Percentiles rank a stretch among this genome's conserved stretches.
Conservation (phyloP, 768 basidiomycete genomes). For the Pulveroboletus sp. region DNA sequence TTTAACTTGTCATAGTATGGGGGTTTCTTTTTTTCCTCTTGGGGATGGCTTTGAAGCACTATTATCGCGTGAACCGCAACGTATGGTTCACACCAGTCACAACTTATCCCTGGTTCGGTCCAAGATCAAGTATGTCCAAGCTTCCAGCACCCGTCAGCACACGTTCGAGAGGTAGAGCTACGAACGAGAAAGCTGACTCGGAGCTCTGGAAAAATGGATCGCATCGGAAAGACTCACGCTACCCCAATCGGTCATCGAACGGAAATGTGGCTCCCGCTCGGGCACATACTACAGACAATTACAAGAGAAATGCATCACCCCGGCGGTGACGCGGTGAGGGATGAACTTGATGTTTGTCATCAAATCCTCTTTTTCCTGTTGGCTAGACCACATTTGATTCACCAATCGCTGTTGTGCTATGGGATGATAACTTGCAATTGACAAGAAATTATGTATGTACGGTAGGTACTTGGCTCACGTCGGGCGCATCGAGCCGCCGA, state of each 20-base stretch:
- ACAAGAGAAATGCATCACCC: constrained; percentile 41
- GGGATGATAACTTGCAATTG: constrained; percentile 8
- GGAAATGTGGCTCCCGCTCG: constrained; percentile 23
- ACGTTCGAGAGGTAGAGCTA: constrained; percentile 34
- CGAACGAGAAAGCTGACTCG: constrained; percentile 27
- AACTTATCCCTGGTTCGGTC: constrained; percentile 68
- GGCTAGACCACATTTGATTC: constrained; percentile 12
- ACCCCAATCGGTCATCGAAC: constrained; percentile 17
- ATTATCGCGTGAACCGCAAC: constrained; percentile 39
- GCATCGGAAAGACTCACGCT: constrained; percentile 18
- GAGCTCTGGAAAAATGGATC: constrained; percentile 22
- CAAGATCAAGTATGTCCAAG: constrained; percentile 34
- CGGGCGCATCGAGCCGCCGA: background rate
- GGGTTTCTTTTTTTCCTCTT: constrained; percentile 47
- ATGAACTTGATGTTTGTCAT: constrained; percentile 8
- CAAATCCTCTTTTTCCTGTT: constrained; percentile 2
- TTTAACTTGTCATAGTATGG: constrained; percentile 38
- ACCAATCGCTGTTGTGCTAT: background rate
- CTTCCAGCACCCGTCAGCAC: constrained; percentile 42
- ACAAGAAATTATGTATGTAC: constrained; percentile 16
- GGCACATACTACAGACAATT: constrained; percentile 35
- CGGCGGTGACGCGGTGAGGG: constrained; percentile 45
- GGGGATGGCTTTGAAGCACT: constrained; percentile 41
- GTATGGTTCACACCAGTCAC: constrained; percentile 76
- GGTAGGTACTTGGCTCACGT: constrained; percentile 5